Conservation (phyloP, 2,329 filamentous ascomycete species). For the Ophiostoma sp. region DNA sequence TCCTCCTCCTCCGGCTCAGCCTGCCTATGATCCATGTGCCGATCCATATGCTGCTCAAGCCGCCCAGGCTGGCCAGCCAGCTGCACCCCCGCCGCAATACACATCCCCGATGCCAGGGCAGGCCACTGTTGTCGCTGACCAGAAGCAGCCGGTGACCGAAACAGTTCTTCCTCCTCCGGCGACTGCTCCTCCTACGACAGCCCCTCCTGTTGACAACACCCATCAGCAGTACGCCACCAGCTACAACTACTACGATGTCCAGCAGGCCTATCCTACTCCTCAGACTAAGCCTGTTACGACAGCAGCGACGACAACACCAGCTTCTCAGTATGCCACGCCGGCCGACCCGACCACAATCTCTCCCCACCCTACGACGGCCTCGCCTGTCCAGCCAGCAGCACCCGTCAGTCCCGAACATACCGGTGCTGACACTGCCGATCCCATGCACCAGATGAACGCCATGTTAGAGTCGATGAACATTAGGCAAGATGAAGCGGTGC, state of each 20-base stretch:
- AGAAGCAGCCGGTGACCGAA: background rate
- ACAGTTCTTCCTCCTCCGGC: background rate
- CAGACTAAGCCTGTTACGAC: background rate
- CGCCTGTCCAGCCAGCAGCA: background rate
- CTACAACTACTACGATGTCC: conserved; percentile 15
- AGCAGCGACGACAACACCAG: background rate
- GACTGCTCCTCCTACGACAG: background rate
- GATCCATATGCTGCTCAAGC: background rate
- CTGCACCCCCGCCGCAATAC: background rate
- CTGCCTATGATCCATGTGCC: background rate
- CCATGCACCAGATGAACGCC: background rate
- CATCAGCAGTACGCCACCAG: background rate
- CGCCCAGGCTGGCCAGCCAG: background rate
- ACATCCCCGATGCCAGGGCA: background rate
- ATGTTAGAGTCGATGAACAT: conserved; percentile 18
- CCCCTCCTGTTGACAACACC: background rate
- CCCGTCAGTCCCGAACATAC: background rate
- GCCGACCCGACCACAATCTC: background rate
- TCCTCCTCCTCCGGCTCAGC: background rate
- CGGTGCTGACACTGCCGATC: background rate
- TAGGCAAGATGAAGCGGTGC: background rate
- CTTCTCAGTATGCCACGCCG: background rate
- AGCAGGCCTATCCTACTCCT: background rate
- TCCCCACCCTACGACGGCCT: background rate
- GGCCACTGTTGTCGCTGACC: background rate